phyloP scores from a whole-genome alignment of 805 yeast species.

The Ogataea pilisensis region DNA sequence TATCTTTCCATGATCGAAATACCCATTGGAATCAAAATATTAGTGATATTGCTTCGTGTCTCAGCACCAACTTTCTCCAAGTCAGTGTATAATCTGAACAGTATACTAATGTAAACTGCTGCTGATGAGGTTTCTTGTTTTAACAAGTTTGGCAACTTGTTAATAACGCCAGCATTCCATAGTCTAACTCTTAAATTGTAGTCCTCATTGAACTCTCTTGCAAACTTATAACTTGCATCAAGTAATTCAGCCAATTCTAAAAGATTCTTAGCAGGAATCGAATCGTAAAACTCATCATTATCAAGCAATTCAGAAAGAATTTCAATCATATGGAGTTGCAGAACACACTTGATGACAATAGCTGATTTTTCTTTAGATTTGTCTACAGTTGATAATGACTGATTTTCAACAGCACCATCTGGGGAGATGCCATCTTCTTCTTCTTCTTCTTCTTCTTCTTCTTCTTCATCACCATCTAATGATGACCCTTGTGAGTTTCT shows the following conservation, averaged over 20 bases:
- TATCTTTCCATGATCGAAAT: slow-evolving; percentile 66
- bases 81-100: slow-evolving; percentile 77
- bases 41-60: slow-evolving; percentile 48
- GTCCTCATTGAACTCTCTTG: slow-evolving; percentile 84
- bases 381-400: slow-evolving; percentile 32
- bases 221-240: slow-evolving; percentile 71
- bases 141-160: slow-evolving; percentile 83
- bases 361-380: slow-evolving; percentile 58
- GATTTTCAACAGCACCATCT: slow-evolving; percentile 3
- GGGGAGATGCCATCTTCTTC: slow-evolving; percentile 2
- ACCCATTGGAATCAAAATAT: slow-evolving; percentile 63
- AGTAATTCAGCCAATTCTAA: slow-evolving; percentile 56
- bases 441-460: slow-evolving; percentile 9
- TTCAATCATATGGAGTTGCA: slow-evolving; percentile 86
- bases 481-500: slow-evolving; percentile 19
- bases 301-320: slow-evolving; percentile 77
- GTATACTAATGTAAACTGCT: slow-evolving; percentile 76
- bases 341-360: slow-evolving; percentile 87
- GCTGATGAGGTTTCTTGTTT: slow-evolving; percentile 91
- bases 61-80: slow-evolving; percentile 44
- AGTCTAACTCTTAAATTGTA: slow-evolving; percentile 81
- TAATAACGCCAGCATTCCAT: slow-evolving; percentile 90
- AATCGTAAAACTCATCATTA: slow-evolving; percentile 58
- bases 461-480: slow-evolving; percentile 5
- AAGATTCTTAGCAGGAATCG: slow-evolving; percentile 64